Evolutionary conservation across 768 basidiomycete species (phyloP).

Genomic region (Hygrophorus pudorinus): DNA sequence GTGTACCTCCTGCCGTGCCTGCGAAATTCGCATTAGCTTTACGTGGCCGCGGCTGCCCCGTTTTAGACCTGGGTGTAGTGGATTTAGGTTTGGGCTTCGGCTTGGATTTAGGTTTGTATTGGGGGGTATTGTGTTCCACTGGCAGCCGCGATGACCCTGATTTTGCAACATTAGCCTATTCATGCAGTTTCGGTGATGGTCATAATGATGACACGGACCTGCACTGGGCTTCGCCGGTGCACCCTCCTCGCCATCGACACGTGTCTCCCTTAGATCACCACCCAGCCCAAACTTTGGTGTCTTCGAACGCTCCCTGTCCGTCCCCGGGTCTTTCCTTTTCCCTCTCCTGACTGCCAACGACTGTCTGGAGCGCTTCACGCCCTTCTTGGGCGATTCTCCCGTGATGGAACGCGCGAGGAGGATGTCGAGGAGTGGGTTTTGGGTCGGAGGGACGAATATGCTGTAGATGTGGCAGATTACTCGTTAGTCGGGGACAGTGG

Average conservation of each 20-base stretch:
- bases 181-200: no score
- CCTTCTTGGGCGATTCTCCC: slow-evolving; percentile 35
- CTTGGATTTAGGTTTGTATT: no score
- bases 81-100: no score
- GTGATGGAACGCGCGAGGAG: slow-evolving; percentile 37
- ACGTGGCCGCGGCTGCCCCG: no score
- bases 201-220: no score
- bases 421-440: slow-evolving; percentile 41
- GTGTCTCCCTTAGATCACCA: background rate
- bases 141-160: no score
- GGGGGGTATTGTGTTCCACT: no score
- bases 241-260: background rate
- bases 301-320: background rate
- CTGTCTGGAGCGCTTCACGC: slow-evolving; percentile 4
- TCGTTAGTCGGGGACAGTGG: background rate
- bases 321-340: background rate
- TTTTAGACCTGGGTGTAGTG: no score
- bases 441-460: slow-evolving; percentile 41
- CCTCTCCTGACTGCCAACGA: background rate
- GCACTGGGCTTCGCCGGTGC: slow-evolving; percentile 11
- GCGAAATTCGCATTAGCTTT: no score
- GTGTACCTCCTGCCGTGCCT: background rate
- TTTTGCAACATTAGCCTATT: no score
- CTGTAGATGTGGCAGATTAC: slow-evolving; percentile 17
- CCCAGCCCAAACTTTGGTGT: background rate